These are phyloP conservation scores for Fusarium ambrosium DNA, from an alignment of 2,329 filamentous ascomycete genomes.

Conservation along the genomic window DNA sequence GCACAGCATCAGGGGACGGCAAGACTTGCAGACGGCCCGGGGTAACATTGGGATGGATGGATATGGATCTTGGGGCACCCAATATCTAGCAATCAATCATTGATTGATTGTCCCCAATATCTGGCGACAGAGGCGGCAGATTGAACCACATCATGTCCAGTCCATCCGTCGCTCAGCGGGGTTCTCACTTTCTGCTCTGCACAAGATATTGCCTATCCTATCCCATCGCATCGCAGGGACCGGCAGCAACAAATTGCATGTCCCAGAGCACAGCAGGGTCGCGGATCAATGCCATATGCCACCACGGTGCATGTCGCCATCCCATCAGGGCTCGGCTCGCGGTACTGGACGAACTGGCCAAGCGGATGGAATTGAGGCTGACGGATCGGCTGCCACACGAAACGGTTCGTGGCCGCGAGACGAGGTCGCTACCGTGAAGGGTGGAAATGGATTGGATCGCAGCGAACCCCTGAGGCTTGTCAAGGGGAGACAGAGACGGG, in stretches of 20 bases:
- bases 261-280: background rate
- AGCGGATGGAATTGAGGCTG: slow-evolving; percentile 42
- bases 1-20: slow-evolving; percentile 31
- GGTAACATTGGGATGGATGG: slow-evolving; percentile 25
- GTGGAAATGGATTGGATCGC: slow-evolving; percentile 36
- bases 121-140: slow-evolving; percentile 4
- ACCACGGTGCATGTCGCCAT: slow-evolving; percentile 18
- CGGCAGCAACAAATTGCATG: background rate
- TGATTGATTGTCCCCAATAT: slow-evolving; percentile 8
- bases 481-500: slow-evolving; percentile 10
- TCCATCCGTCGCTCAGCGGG: background rate
- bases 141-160: background rate
- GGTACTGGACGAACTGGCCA: slow-evolving; percentile 18
- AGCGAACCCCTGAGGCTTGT: slow-evolving; percentile 28
- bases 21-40: slow-evolving; percentile 29
- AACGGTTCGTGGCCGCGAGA: slow-evolving; percentile 34
- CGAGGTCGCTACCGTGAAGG: slow-evolving; percentile 13
- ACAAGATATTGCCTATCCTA: background rate
- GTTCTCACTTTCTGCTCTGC: background rate
- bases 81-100: slow-evolving; percentile 18
- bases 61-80: slow-evolving; percentile 1
- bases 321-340: slow-evolving; percentile 15
- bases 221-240: background rate
- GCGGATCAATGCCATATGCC: background rate
- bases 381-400: slow-evolving; percentile 38